Evolutionary conservation across 495 filamentous ascomycete species (phyloP), one percentile per base, ranked within the genome.

Genomic region (Lasiosphaeris hirsuta): DNA sequence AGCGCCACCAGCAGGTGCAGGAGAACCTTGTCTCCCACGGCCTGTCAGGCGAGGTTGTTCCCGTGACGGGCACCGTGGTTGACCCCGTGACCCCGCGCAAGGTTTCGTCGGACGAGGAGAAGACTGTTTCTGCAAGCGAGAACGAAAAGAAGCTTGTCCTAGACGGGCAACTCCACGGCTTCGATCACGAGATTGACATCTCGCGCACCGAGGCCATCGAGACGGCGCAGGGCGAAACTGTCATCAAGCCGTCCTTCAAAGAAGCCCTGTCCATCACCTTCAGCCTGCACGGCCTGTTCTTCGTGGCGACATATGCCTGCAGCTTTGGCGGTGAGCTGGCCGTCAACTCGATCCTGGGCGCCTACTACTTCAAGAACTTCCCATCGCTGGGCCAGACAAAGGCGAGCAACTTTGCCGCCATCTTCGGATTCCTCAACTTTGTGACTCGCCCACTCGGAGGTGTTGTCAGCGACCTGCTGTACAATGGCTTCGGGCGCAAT

Each of bases 401-500:
- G 23, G 83, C 87, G 7, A 83, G 88, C 2, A 80, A 83, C 61
- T 95, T 87, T 85, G 89, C 90, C 0, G 89, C 92, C 54, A 93
- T 95, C 85, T 96, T 95, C 66, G 92, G 92, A 7, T 85, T 96
- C 50, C 75, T 96, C 34, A 96, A 96, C 70, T 74, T 93, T 36
- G 70, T 87, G 52, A 88, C 81, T 51, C 81, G 92, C 1, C 92
- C 92, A 0, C 63, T 83, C 0, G 92, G 92, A 43, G 92, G 92
- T 1, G 78, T 89, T 13, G 57, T 90, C 10, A 79, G 83, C 2
- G 92, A 96, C 59, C 19, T 86, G n/a, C 65, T 92, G 2, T 96
- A 92, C 76, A 75, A 72, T 15, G 64, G 63, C 19, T 84, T 81
- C 0, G 78, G 81, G 2, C 59, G 64, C 54, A 84, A 63, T 40